Evolutionary conservation across 805 yeast genomes (phyloP), one percentile per base, ranked within the genome.

Genomic region (Candida sakaeoensis): DNA sequence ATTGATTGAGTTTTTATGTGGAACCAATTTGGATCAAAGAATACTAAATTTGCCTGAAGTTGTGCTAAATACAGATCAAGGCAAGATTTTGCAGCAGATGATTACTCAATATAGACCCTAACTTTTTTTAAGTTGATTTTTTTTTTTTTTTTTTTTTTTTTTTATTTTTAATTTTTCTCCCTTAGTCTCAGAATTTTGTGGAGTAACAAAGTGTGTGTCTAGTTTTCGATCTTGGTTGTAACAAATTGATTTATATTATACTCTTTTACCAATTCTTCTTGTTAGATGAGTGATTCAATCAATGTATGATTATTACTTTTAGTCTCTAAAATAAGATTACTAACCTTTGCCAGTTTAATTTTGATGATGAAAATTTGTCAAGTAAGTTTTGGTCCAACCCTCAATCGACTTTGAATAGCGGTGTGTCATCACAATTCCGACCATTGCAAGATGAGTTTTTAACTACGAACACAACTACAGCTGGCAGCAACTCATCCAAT

Each of bases 1-100:
- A 33, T 52, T 76, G 41, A 51, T 76, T 30, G 79, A 80, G 49
- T 80, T 81, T 45, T 57, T 80, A 42, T 79, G 75, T 17, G 84
- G 81, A 5, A 61, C 64, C 42, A 68, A 62, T 37, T 63, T 82
- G 28, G 87, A 85, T 9, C 65, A 64, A 15, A 61, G 74, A 37
- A 80, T 81, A 16, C 54, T 69, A 28, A 55, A 63, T 14, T 63
- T 80, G 15, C 86, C 88, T 0, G 67, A 69, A 35, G 63, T 63
- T 27, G 85, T 66, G 10, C 75, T 67, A 46, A 51, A 50, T 33
- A 52, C 63, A 5, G 68, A 69, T 2, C 60, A 60, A 35, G 71
- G 70, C 3, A 50, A 51, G 10, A 15, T 28, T 8, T 28, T 28
- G 10, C 32, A 28, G 10, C 32, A 28, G 10, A 28, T 28, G 32